Base-by-base conservation (phyloP, 495 filamentous ascomycete species). In the Hypoxylon cercidicola region DNA sequence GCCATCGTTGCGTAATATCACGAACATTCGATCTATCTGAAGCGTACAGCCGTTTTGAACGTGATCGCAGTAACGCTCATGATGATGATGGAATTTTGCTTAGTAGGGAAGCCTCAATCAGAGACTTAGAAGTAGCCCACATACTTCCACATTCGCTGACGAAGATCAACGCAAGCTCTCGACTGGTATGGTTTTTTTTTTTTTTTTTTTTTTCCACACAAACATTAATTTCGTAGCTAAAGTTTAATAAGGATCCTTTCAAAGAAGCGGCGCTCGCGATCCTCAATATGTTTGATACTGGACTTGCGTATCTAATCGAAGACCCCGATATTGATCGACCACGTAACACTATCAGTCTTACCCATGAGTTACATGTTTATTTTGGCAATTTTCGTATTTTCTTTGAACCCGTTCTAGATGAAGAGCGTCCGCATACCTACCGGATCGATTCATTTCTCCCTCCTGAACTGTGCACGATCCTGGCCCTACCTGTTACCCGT, bases 81-180 rank as follows among this genome's bases (percentile, higher is more conserved):
- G 64, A 69, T 50, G 71, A 70, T 35, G 68, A 73, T 49, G 64
- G 49, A 32, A 62, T 46, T 59, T 46, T 68, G 32, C 62, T 66
- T 19, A 49, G 28, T 6, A n/a, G n/a, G n/a, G 47, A 63, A 47
- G 56, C 59, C 19, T 48, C 55, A 45, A 63, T 64, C 43, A 57
- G 58, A n/a, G 6, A 13, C 30, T 52, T 70, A n/a, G 68, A 71
- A 34, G 71, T 70, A 37, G 68, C 71, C 11, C 63, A 70, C 59
- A 70, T 73, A 20, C 54, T 73, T 59, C 71, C 71, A 43, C 64
- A 70, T 49, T 70, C 71, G 12, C 41, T 73, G 21, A 66, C 51
- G 47, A 54, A 61, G 45, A 43, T 19, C 32, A 62, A 61, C 34
- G 32, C 37, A 54, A 54, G 43, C 30, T 40, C 43, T 41, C 39